Evolutionary conservation across 164 flowering plant species (phyloP).

Genomic region (Magnolia kwangsiensis): DNA sequence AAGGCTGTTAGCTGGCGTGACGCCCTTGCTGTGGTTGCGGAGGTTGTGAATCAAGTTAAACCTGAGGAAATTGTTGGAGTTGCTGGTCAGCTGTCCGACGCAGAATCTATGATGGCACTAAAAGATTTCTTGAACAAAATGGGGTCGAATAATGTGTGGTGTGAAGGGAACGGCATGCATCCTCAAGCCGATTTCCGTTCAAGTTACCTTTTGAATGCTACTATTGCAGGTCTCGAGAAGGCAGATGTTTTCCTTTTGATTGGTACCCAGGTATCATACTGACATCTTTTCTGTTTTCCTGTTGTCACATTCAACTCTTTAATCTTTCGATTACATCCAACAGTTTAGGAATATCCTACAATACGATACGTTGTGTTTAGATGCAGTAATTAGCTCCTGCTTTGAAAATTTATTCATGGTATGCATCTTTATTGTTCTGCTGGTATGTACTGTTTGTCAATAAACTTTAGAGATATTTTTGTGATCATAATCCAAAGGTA

Average conservation of each 20-base stretch:
- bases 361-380: not conserved
- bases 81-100: constrained; percentile 93
- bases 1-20: constrained; percentile 96
- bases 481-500: too few relatives aligned
- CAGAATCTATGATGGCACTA: constrained; percentile 97
- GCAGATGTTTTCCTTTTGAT: constrained; percentile 93
- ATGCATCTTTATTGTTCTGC: not conserved
- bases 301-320: not conserved
- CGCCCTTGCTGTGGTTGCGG: constrained; percentile 91
- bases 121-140: constrained; percentile 87
- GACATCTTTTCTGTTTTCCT: not conserved
- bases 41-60: constrained; percentile 61
- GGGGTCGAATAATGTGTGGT: constrained; percentile 92
- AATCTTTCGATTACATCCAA: not conserved
- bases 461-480: not conserved
- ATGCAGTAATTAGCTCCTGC: not conserved
- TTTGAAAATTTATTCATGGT: not conserved
- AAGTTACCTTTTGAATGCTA: constrained; percentile 71
- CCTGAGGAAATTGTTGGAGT: constrained; percentile 93
- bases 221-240: constrained; percentile 85
- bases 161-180: constrained; percentile 74
- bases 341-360: not conserved
- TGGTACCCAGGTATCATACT: constrained; percentile 81
- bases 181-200: constrained; percentile 88
- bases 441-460: not conserved